phyloP scores from a whole-genome alignment of 1,284 basidiomycete genomes.

The Trametes pubescens region DNA sequence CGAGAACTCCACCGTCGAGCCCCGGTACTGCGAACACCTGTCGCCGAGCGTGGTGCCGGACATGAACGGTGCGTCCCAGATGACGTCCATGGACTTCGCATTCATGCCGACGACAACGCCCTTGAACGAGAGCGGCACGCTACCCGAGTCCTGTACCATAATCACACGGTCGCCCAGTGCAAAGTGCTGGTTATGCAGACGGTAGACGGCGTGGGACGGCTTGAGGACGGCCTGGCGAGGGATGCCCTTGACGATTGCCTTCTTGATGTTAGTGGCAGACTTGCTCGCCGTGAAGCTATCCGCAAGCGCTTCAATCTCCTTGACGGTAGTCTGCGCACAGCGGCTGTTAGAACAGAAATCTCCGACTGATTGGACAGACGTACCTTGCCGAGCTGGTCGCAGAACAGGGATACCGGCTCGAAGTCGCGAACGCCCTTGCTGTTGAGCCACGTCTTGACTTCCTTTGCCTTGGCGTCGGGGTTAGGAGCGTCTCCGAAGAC shows the following conservation, averaged over 20 bases:
- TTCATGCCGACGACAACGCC: slow-evolving; percentile 94
- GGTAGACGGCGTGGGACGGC: slow-evolving; percentile 89
- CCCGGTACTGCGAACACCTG: slow-evolving; percentile 91
- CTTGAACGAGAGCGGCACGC: slow-evolving; percentile 90
- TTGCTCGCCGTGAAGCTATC: slow-evolving; percentile 72
- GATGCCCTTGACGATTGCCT: slow-evolving; percentile 89
- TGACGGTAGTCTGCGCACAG: slow-evolving; percentile 70
- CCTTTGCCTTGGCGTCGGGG: slow-evolving; percentile 77
- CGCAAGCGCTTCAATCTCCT: slow-evolving; percentile 80
- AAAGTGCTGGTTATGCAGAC: slow-evolving; percentile 92
- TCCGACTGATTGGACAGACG: neutral
- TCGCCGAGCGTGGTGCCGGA: slow-evolving; percentile 90
- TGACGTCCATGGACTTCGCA: slow-evolving; percentile 90
- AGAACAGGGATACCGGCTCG: slow-evolving; percentile 92
- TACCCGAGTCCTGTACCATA: slow-evolving; percentile 96
- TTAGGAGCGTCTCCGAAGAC: slow-evolving; percentile 68
- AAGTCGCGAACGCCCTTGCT: slow-evolving; percentile 88
- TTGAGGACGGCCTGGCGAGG: slow-evolving; percentile 96
- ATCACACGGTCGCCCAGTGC: slow-evolving; percentile 94
- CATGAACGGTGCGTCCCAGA: slow-evolving; percentile 97
- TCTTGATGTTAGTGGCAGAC: slow-evolving; percentile 76
- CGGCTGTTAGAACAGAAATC: slow-evolving; percentile 1
- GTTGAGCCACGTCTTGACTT: slow-evolving; percentile 89
- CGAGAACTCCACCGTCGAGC: slow-evolving; percentile 85
- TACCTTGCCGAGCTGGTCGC: slow-evolving; percentile 91